Conservation (phyloP, 78 protist species). For the Speleostelium caveatum region DNA sequence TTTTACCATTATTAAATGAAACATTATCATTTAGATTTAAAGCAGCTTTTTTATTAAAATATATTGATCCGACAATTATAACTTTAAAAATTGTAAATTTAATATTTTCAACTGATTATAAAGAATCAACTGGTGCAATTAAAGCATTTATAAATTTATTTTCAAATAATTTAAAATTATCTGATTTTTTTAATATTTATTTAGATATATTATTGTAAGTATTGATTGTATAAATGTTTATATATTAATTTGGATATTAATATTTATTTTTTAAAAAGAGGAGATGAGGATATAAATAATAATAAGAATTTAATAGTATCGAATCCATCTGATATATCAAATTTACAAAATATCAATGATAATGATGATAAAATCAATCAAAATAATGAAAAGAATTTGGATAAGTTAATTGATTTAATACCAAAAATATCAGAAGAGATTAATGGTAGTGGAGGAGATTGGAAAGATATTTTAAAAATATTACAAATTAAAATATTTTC, state of each 20-base stretch:
- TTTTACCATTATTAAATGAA: background rate
- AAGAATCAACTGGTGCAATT: background rate
- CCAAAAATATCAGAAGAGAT: background rate
- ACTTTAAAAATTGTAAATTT: too few relatives aligned
- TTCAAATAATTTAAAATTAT: too few relatives aligned
- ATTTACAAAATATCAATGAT: background rate
- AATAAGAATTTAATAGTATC: background rate
- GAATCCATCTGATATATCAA: too few relatives aligned
- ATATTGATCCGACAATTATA: background rate
- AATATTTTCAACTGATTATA: background rate
- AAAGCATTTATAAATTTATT: background rate
- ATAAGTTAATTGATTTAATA: background rate
- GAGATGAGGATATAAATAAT: conserved; percentile 1
- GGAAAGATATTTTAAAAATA: background rate
- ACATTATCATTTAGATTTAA: background rate
- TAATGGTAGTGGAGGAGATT: background rate
- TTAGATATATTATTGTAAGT: background rate
- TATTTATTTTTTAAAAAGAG: too few relatives aligned
- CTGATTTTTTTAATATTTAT: background rate
- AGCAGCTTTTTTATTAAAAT: conserved; percentile 4
- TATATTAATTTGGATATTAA: too few relatives aligned
- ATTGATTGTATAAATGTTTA: too few relatives aligned
- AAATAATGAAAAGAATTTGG: background rate
- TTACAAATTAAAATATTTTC: background rate
- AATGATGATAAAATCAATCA: background rate